phyloP scores from a whole-genome alignment of 1,284 basidiomycete species.

The Leccinum pachyderme region DNA sequence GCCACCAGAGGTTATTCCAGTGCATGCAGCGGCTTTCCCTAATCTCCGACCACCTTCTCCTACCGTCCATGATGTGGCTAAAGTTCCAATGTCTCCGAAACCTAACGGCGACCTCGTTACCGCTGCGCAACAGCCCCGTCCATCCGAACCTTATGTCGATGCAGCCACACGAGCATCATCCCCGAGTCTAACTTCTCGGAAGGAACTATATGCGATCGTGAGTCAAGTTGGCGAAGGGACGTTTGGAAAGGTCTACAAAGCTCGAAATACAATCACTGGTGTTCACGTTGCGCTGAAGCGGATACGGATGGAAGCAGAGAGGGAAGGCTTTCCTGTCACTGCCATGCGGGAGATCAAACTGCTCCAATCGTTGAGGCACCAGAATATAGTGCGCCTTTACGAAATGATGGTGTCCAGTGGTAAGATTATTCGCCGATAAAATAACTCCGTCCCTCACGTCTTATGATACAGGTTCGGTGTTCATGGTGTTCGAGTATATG shows the following conservation, averaged over 20 bases:
- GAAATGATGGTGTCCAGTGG: conserved; percentile 99
- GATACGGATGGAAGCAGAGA: conserved; percentile 97
- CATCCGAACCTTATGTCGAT: conserved; percentile 28
- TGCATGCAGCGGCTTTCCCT: conserved; percentile 6
- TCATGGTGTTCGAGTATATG: conserved; percentile 99
- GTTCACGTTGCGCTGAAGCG: conserved; percentile 90
- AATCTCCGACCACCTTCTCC: conserved; percentile 22
- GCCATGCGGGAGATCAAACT: conserved; percentile 99
- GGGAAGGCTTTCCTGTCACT: conserved; percentile 98
- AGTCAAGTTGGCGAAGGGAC: conserved; percentile 98
- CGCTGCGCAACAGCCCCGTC: conserved; percentile 19
- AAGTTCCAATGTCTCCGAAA: conserved; percentile 26
- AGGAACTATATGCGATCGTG: conserved; percentile 83
- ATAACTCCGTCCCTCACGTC: conserved; percentile 10
- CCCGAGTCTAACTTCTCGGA: conserved; percentile 35
- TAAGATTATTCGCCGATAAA: conserved; percentile 37
- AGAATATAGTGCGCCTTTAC: conserved; percentile 85
- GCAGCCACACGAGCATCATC: conserved; percentile 33
- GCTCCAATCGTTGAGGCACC: conserved; percentile 86
- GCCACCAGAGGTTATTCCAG: conserved; percentile 11
- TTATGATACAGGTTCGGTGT: conserved; percentile 73
- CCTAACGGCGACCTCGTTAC: conserved; percentile 22
- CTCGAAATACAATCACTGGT: conserved; percentile 76
- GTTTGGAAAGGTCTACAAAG: conserved; percentile 99
- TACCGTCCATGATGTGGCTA: conserved; percentile 18